Percentiles rank a stretch among this genome's conserved stretches.
These are phyloP conservation scores for Saccharomyces mikatae DNA, from an alignment of 805 yeast genomes.

Conservation along the genomic window DNA sequence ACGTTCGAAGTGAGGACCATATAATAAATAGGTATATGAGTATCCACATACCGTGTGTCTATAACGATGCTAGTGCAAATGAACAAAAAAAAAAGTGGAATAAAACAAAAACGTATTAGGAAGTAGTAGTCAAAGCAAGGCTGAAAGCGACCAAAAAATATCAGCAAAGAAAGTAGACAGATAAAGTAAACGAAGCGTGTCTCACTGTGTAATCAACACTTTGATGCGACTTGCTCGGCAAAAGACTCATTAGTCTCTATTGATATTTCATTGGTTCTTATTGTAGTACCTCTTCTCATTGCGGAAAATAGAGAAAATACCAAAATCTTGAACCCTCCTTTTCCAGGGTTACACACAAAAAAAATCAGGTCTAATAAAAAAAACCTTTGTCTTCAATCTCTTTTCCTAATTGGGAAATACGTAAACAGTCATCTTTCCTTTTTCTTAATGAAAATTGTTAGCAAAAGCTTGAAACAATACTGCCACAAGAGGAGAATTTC, in stretches of 20 bases:
- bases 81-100: neutral
- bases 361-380: neutral
- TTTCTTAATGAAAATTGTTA: neutral
- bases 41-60: neutral
- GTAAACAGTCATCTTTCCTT: constrained; percentile 1
- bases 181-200: neutral
- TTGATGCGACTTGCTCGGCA: neutral
- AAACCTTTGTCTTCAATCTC: neutral
- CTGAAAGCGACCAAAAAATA: neutral
- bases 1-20: neutral
- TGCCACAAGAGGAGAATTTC: neutral
- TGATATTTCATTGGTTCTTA: neutral
- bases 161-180: neutral
- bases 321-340: neutral
- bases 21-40: neutral
- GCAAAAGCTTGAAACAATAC: neutral
- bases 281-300: neutral
- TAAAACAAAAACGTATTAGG: neutral
- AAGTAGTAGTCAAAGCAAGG: neutral
- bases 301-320: neutral
- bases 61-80: neutral
- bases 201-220: neutral
- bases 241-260: neutral
- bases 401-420: constrained; percentile 3
- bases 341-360: neutral